Percentiles rank a stretch among this genome's conserved stretches.
Conservation (phyloP, 805 yeast genomes). For the Sugiyamaella mastotermitis region DNA sequence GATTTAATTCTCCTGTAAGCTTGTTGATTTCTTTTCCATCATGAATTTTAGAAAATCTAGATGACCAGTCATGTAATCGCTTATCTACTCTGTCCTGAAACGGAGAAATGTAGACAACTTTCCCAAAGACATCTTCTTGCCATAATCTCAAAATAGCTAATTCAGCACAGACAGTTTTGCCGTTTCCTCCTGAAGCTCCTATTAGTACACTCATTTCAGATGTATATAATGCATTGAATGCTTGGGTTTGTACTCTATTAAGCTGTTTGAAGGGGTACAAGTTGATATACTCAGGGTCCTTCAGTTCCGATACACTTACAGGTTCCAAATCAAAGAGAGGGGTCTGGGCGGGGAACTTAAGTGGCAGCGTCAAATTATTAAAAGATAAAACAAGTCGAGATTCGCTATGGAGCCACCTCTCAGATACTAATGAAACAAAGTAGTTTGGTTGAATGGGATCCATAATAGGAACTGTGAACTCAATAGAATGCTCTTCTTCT, state of each 20-base stretch:
- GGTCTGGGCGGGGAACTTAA: constrained; percentile 57
- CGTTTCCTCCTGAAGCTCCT: constrained; percentile 72
- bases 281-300: constrained; percentile 41
- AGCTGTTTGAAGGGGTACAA: constrained; percentile 48
- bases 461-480: constrained; percentile 54
- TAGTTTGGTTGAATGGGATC: constrained; percentile 64
- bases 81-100: constrained; percentile 48
- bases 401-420: constrained; percentile 79
- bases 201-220: constrained; percentile 55
- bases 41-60: constrained; percentile 29
- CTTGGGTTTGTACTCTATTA: constrained; percentile 71
- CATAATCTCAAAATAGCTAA: constrained; percentile 68
- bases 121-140: constrained; percentile 55
- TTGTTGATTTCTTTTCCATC: constrained; percentile 54
- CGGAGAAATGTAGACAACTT: constrained; percentile 70
- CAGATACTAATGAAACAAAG: constrained; percentile 67
- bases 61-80: constrained; percentile 45
- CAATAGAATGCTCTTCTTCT: constrained; percentile 51
- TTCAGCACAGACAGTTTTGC: constrained; percentile 67
- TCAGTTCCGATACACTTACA: constrained; percentile 44
- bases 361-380: constrained; percentile 48
- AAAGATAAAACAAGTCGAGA: constrained; percentile 55
- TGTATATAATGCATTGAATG: constrained; percentile 52
- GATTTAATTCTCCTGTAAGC: constrained; percentile 50
- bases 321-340: constrained; percentile 47